phyloP scores from a whole-genome alignment of 257 asterid genomes.

The Coffea eugenioides region DNA sequence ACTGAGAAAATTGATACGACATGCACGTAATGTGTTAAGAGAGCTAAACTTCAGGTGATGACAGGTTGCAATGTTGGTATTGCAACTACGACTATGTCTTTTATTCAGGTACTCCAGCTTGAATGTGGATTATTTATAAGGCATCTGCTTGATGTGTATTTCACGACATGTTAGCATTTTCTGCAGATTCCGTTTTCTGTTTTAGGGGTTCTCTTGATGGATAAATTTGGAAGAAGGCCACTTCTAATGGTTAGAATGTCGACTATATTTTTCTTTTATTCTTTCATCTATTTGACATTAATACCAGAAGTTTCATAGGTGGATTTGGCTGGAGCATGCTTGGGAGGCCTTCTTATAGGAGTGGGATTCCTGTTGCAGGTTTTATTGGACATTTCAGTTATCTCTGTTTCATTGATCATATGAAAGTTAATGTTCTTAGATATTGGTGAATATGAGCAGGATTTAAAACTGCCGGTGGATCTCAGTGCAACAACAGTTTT shows the following conservation, averaged over 20 bases:
- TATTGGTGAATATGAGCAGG: background rate
- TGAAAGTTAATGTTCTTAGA: background rate
- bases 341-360: constrained; percentile 8
- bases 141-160: too few relatives aligned
- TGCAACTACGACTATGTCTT: constrained; percentile 10
- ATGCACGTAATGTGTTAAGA: background rate
- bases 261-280: too few relatives aligned
- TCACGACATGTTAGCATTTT: background rate
- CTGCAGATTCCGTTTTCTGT: background rate
- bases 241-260: background rate
- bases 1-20: too few relatives aligned
- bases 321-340: constrained; percentile 1
- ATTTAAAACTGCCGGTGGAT: background rate
- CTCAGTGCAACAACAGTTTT: constrained; percentile 1
- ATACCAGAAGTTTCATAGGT: background rate
- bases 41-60: background rate
- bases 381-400: background rate
- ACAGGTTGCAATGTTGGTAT: constrained; percentile 2
- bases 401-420: background rate
- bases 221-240: background rate
- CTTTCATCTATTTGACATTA: background rate
- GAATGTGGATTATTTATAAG: background rate
- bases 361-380: constrained; percentile 11
- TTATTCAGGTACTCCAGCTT: background rate
- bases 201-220: background rate